Conservation (phyloP, 2,329 filamentous ascomycete genomes). For the Sporothrix curviconia region DNA sequence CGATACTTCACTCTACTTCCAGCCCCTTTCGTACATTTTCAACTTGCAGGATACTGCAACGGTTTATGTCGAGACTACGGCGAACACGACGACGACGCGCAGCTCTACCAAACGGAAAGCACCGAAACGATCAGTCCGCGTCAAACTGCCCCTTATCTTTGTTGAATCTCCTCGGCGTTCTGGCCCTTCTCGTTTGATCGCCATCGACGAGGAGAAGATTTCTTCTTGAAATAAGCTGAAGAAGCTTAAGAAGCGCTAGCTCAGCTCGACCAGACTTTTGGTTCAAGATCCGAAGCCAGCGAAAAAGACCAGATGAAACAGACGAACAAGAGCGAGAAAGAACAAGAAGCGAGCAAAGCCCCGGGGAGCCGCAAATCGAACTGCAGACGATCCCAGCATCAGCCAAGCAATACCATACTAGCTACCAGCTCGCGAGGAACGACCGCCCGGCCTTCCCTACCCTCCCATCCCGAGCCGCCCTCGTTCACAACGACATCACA, state of each 20-base stretch:
- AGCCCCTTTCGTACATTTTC: neutral
- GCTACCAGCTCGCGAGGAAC: too few relatives aligned
- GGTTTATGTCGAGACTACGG: neutral
- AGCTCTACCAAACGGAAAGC: too few relatives aligned
- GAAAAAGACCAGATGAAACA: neutral
- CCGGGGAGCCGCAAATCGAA: too few relatives aligned
- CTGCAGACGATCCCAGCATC: too few relatives aligned
- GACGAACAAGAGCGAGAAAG: neutral
- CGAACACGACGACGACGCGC: neutral
- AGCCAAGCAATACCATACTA: too few relatives aligned
- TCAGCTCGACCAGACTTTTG: neutral
- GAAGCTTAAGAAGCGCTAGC: neutral
- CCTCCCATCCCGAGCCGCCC: neutral
- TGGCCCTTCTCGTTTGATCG: neutral
- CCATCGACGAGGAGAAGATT: neutral
- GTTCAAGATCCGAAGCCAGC: neutral
- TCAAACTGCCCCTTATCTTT: neutral
- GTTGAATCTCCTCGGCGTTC: neutral
- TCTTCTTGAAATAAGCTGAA: neutral
- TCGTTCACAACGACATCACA: conserved; percentile 3
- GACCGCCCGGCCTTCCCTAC: neutral
- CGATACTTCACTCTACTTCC: too few relatives aligned
- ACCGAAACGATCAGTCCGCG: too few relatives aligned
- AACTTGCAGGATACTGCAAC: too few relatives aligned
- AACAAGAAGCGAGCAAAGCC: too few relatives aligned